phyloP scores from a whole-genome alignment of 2,329 filamentous ascomycete species.

The Aspergillus costaricaensis region DNA sequence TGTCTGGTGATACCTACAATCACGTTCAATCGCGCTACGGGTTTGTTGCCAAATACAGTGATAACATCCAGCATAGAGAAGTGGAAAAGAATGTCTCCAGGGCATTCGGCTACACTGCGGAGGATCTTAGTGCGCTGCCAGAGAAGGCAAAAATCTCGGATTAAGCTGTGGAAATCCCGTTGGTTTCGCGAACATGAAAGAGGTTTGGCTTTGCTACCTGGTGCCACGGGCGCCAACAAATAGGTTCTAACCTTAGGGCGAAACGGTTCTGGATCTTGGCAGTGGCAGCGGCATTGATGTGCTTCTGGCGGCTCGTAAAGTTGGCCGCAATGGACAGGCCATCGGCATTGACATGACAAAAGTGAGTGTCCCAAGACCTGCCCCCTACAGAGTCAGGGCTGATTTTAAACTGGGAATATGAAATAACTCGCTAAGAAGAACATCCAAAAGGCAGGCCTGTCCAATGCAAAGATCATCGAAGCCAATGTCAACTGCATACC shows the following conservation, averaged over 20 bases:
- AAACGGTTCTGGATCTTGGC: constrained; percentile 60
- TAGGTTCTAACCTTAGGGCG: constrained; percentile 59
- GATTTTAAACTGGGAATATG: constrained; percentile 64
- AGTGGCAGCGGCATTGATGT: constrained; percentile 61
- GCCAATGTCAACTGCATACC: constrained; percentile 54
- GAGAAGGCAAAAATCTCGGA: constrained; percentile 54
- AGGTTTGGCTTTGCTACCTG: constrained; percentile 51
- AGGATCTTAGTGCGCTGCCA: constrained; percentile 52
- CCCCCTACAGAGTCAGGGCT: not conserved
- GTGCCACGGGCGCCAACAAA: constrained; percentile 47
- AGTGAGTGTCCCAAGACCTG: constrained; percentile 32
- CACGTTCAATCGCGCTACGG: too few species aligned
- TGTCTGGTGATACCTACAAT: too few species aligned
- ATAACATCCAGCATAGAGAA: constrained; percentile 18
- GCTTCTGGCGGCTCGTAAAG: constrained; percentile 55
- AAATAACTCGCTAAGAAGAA: constrained; percentile 53
- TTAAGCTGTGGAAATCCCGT: constrained; percentile 58
- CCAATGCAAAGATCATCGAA: constrained; percentile 56
- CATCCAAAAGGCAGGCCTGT: constrained; percentile 37
- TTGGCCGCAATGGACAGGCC: constrained; percentile 52
- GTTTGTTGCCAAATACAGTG: too few species aligned
- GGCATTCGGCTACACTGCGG: constrained; percentile 55
- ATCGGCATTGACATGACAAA: constrained; percentile 65
- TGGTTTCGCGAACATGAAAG: constrained; percentile 50
- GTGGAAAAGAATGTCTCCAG: constrained; percentile 45